Percentiles rank a stretch among this genome's conserved stretches.
These are phyloP conservation scores for Exophiala calicioides DNA, from an alignment of 2,329 filamentous ascomycete genomes.

Conservation along the genomic window DNA sequence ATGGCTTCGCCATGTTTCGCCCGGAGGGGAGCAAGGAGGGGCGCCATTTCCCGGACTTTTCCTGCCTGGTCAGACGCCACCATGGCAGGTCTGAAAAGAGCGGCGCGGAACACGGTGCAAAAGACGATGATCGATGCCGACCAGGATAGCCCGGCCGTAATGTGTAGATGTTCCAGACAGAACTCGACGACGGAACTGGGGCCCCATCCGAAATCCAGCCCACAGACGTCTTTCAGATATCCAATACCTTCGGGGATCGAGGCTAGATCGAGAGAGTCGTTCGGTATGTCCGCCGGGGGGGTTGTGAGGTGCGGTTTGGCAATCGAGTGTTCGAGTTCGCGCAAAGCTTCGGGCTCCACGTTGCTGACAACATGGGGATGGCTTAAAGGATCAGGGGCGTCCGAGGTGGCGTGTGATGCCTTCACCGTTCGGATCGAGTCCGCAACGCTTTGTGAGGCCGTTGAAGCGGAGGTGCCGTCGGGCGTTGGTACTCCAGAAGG, in stretches of 20 bases:
- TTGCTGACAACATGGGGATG: slow-evolving; percentile 10
- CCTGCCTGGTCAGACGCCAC: slow-evolving; percentile 63
- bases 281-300: background rate
- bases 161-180: slow-evolving; percentile 77
- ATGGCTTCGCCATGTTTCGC: slow-evolving; percentile 54
- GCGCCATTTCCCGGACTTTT: slow-evolving; percentile 62
- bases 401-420: slow-evolving; percentile 26
- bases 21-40: slow-evolving; percentile 57
- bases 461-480: background rate
- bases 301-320: slow-evolving; percentile 18
- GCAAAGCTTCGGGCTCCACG: slow-evolving; percentile 21
- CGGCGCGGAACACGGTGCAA: slow-evolving; percentile 64
- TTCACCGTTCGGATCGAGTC: slow-evolving; percentile 24
- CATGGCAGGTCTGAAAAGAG: slow-evolving; percentile 67
- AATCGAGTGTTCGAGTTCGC: slow-evolving; percentile 20
- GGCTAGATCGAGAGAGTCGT: slow-evolving; percentile 40
- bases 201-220: slow-evolving; percentile 85
- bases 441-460: slow-evolving; percentile 8
- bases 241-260: slow-evolving; percentile 74
- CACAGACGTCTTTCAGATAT: slow-evolving; percentile 72
- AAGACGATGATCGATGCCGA: slow-evolving; percentile 70
- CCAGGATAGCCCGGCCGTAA: slow-evolving; percentile 77
- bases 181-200: slow-evolving; percentile 73
- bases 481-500: slow-evolving; percentile 2
- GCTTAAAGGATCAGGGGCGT: slow-evolving; percentile 18